phyloP scores from a whole-genome alignment of 2,329 filamentous ascomycete species.

The Cladophialophora psammophila region DNA sequence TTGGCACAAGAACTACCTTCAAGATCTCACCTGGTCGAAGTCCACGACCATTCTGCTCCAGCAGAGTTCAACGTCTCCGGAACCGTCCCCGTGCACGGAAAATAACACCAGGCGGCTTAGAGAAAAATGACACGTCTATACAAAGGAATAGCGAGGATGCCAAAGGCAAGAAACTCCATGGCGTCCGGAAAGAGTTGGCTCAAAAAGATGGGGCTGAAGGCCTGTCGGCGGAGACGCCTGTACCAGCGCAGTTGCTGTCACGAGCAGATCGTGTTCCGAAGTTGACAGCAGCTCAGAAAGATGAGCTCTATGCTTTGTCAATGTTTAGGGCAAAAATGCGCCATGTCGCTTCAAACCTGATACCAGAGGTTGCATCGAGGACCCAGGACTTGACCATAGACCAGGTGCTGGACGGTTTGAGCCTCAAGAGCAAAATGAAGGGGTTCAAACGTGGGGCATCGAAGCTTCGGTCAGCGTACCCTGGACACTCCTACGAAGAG shows the following conservation, averaged over 20 bases:
- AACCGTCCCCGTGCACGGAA: slow-evolving; percentile 1
- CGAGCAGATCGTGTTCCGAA: not conserved
- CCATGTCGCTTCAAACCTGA: not conserved
- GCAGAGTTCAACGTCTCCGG: slow-evolving; percentile 1
- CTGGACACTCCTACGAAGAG: slow-evolving; percentile 14
- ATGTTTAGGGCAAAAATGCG: slow-evolving; percentile 10
- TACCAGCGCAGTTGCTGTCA: not conserved
- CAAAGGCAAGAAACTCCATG: not conserved
- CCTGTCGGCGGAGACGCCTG: not conserved
- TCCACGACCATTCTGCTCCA: not conserved
- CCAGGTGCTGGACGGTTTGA: slow-evolving; percentile 13
- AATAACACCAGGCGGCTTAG: not conserved
- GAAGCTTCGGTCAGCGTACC: slow-evolving; percentile 14
- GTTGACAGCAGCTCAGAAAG: not conserved
- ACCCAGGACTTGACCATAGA: slow-evolving; percentile 16
- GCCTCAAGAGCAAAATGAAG: slow-evolving; percentile 7
- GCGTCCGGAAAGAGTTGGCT: not conserved
- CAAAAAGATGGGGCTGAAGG: not conserved
- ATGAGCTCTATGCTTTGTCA: slow-evolving; percentile 1
- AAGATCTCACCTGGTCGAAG: not conserved
- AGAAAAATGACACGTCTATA: not conserved
- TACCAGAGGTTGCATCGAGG: not conserved
- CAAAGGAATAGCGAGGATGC: not conserved
- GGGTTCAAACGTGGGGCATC: not conserved
- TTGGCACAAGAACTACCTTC: not conserved